Base-by-base conservation (phyloP, 2,329 filamentous ascomycete species). In the Sarocladium brachiariae region DNA sequence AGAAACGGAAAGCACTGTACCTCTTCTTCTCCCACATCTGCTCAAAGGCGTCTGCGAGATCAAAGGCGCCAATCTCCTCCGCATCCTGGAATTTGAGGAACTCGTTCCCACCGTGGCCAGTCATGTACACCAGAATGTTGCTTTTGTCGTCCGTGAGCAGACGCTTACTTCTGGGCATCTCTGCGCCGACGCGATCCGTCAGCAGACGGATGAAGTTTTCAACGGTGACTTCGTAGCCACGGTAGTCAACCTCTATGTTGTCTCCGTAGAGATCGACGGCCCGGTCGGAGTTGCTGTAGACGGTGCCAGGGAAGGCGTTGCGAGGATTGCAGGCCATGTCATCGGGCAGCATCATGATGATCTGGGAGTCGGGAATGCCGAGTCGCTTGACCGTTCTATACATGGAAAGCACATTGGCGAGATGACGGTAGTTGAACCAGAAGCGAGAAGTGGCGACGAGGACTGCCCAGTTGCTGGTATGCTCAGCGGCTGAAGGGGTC, bases 1-100 rank as follows among this genome's bases (percentile, higher is more conserved):
- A n/a, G n/a, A n/a, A n/a, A n/a, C n/a, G n/a, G n/a, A n/a, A n/a
- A n/a, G n/a, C n/a, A n/a, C n/a, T n/a, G 39, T 25, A 43, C 75
- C 93, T 85, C 74, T 95, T 95, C 82, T 99, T 99, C 77, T 99
- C 93, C 88, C 91, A 96, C 93, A 99, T 99, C 74, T 99, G 92
- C 69, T 95, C 90, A 66, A 99, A 97, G 0, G 93, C 93, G 68
- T 99, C 89, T 4, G 95, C 93, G 52, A 99, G 74, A 70, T 99
- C 93, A 66, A 95, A 96, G 0, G 90, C 90, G 51, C 89, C 91
- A 57, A 99, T 97, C 70, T 99, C 93, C 67, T 99, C 93, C 6
- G 90, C 89, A 60, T 99, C 93, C 68, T 99, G 93, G 63, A 99
- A 99, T 67, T 99, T 99, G 53, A 99, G 71, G 61, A 99, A 99